Base-by-base conservation (phyloP, 1,139 yeast genomes). In the Groenewaldozyma sp. region DNA sequence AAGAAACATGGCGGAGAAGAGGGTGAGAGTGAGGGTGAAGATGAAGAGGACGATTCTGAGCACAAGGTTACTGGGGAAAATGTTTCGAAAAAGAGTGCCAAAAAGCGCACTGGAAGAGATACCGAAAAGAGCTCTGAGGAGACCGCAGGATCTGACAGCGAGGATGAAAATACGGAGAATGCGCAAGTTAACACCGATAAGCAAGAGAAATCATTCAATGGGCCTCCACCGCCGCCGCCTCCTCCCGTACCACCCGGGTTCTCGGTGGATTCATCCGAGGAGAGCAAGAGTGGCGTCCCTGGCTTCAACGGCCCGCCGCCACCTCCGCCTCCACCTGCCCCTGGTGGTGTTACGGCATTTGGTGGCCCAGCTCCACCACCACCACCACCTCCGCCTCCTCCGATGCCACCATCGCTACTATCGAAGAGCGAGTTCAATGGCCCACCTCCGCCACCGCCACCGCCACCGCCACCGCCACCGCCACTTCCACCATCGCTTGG, bases 381-480 rank as follows among this genome's bases (percentile, higher is more conserved):
- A 18, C 63, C 65, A 14, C 55, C 57, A 4, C 59, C 59, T 3
- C 52, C 55, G 3, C 54, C 57, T 9, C 41, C 36, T 10, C 16
- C 39, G 2, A 54, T 62, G 14, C 58, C 62, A 2, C 51, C 65
- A 18, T 59, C 58, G 2, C 58, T 61, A 9, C 57, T 65, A 2
- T 55, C 61, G 3, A 54, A 55, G 3, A 48, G 49, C n/a, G 40
- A 37, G 3, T 41, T 46, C 41, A 37, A 38, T 26, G 48, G 52
- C 3, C 61, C 63, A 1, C 61, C 66, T 13, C 63, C 66, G 3
- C 54, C 56, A 11, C 54, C 54, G 18, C 53, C 62, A 2, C 64
- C 64, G 10, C 63, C 64, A 1, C 60, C 62, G 14, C 60, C 59
- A 4, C 63, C 58, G 13, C 42, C 42, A 14, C 55, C 55, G 3